Evolutionary conservation across 257 asterid species (phyloP), one percentile per base, ranked within the genome.

Genomic region (Leonotis leonurus): DNA sequence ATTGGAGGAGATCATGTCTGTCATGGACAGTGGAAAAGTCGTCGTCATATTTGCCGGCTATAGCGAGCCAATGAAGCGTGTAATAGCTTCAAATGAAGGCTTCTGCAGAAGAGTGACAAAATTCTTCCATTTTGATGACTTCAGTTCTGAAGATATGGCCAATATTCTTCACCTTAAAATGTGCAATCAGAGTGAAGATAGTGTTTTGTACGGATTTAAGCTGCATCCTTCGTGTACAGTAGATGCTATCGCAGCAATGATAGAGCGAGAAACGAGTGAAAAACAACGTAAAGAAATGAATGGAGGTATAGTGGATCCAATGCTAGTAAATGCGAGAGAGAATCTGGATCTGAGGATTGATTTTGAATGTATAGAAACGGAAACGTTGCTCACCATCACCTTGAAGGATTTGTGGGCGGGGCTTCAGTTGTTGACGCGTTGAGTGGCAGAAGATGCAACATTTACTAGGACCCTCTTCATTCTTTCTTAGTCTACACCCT

Each of bases 41-140:
- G 97, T 92, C 0, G 98, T 88, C 7, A 88, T 92, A 41, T 92
- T 92, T 73, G 98, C 99, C 8, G 99, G 99, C 29, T 92, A 92
- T 13, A 81, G 89, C n/a, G 93, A 89, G 76, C 97, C 97, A 32
- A 89, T 92, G 99, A 85, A 83, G 70, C 95, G 95, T 0, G 94
- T 92, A 12, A 86, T 89, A 44, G 27, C 81, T 56, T 89, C 97
- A 9, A 92, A 92, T 0, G 95, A 89, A 69, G 99, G 99, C 54
- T 85, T 92, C 72, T 81, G 97, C 78, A 78, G 99, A 70, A 80
- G 99, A 68, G 95, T 92, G 45, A 89, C 99, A 0, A 89, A 92
- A 69, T 84, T 86, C 72, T 92, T 92, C 74, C 83, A 79, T 21
- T 92, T 92, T 48, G 91, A 85, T 8, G 95, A 89, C 75, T 92